These are phyloP conservation scores for Phyllosticta citribraziliensis DNA, from an alignment of 2,329 filamentous ascomycete species.

Conservation along the genomic window DNA sequence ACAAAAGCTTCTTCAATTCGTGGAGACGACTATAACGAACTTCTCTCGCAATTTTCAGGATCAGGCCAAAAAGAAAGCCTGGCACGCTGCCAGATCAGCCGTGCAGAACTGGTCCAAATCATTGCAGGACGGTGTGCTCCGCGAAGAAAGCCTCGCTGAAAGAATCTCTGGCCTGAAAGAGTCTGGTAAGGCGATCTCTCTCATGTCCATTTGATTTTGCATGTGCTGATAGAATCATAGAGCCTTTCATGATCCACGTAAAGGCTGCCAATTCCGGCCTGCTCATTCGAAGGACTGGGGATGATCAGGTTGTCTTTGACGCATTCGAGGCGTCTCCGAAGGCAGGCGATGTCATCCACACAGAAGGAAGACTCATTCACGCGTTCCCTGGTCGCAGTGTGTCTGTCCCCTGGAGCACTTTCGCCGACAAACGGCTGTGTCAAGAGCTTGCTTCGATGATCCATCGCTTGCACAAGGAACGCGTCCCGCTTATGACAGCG, in stretches of 20 bases:
- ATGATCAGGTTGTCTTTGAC: slow-evolving; percentile 26
- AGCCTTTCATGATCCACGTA: slow-evolving; percentile 25
- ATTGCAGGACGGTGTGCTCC: no score
- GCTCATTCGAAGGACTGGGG: slow-evolving; percentile 24
- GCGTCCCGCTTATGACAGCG: slow-evolving; percentile 4
- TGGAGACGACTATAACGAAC: background rate
- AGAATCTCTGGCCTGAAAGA: no score
- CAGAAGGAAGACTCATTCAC: slow-evolving; percentile 32
- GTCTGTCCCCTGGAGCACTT: slow-evolving; percentile 18
- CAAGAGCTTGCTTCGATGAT: slow-evolving; percentile 23
- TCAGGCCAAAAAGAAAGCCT: background rate
- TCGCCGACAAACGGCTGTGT: slow-evolving; percentile 14
- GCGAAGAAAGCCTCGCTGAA: no score
- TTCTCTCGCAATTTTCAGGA: background rate
- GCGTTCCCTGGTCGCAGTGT: slow-evolving; percentile 36
- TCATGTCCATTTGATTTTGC: background rate
- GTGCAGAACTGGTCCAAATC: background rate
- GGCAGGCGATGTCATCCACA: slow-evolving; percentile 28
- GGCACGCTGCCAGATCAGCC: background rate
- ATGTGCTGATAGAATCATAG: background rate
- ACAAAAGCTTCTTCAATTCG: background rate
- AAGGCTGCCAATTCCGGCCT: slow-evolving; percentile 39
- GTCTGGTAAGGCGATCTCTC: no score
- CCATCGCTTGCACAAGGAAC: slow-evolving; percentile 28
- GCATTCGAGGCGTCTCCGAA: slow-evolving; percentile 39